These are phyloP conservation scores for Theileria parva DNA, from an alignment of 169 alveolate species.

Conservation along the genomic window DNA sequence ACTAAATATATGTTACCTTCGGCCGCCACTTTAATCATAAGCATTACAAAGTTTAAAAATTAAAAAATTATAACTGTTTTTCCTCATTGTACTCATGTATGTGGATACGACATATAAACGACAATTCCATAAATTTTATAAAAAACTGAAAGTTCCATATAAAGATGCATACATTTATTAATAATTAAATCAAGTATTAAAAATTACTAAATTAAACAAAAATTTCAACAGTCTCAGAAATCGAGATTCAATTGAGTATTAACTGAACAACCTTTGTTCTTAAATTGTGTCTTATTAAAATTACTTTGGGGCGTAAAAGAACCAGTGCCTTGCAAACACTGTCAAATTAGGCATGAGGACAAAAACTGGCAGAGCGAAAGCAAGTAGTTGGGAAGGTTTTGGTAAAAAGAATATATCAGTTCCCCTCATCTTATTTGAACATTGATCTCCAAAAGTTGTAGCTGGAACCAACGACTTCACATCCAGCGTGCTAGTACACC, in stretches of 20 bases:
- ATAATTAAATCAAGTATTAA: too few relatives aligned
- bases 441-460: constrained; percentile 64
- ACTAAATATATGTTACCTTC: constrained; percentile 21
- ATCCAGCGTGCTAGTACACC: constrained; percentile 61
- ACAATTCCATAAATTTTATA: constrained; percentile 4
- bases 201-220: neutral
- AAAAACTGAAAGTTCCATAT: neutral
- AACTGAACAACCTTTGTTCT: neutral
- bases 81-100: too few relatives aligned
- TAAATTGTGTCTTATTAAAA: neutral
- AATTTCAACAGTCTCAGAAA: neutral
- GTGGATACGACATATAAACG: neutral
- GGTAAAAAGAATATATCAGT: constrained; percentile 73
- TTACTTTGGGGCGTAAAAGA: constrained; percentile 74
- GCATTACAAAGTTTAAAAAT: constrained; percentile 18
- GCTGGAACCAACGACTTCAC: constrained; percentile 61
- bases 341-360: constrained; percentile 77
- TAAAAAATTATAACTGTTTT: too few relatives aligned
- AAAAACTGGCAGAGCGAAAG: constrained; percentile 71
- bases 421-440: constrained; percentile 53
- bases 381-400: constrained; percentile 73
- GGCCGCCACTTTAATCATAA: constrained; percentile 38
- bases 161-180: too few relatives aligned
- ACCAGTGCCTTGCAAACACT: constrained; percentile 72
- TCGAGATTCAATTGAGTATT: neutral